phyloP scores from a whole-genome alignment of 768 basidiomycete species.

The Boletus subparvulus region DNA sequence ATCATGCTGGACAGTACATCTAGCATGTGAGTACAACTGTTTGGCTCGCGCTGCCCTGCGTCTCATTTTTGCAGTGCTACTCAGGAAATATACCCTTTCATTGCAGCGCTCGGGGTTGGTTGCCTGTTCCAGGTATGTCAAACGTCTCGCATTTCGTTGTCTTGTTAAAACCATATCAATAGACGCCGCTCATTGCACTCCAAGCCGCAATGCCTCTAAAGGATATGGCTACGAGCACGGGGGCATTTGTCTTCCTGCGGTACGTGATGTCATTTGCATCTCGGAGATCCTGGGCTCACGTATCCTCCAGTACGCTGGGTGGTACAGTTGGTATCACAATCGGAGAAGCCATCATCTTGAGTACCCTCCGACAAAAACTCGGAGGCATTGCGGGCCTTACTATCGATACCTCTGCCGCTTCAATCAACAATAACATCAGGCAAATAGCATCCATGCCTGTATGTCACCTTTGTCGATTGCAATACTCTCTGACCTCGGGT shows the following conservation, averaged over 20 bases:
- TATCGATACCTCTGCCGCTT: conserved; percentile 43
- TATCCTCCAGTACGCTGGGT: conserved; percentile 55
- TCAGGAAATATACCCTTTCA: conserved; percentile 34
- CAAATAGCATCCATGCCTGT: conserved; percentile 38
- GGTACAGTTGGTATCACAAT: conserved; percentile 74
- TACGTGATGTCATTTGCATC: conserved; percentile 4
- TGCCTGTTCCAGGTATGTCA: conserved; percentile 34
- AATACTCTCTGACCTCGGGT: conserved; percentile 7
- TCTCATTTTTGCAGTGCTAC: conserved; percentile 20
- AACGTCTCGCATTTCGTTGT: neutral
- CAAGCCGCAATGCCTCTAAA: conserved; percentile 48
- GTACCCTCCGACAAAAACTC: conserved; percentile 36
- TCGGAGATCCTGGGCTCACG: neutral
- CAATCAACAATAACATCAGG: conserved; percentile 48
- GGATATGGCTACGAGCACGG: conserved; percentile 45
- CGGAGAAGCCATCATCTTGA: conserved; percentile 69
- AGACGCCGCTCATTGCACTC: conserved; percentile 36
- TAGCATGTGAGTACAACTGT: conserved; percentile 22
- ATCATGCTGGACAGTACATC: conserved; percentile 35
- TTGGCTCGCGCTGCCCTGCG: neutral
- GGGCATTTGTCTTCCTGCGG: conserved; percentile 36
- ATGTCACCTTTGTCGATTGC: conserved; percentile 1
- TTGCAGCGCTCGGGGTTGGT: conserved; percentile 36
- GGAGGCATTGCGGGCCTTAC: conserved; percentile 16
- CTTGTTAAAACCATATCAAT: neutral